Base-by-base conservation (phyloP, 2,329 filamentous ascomycete genomes). In the Colletotrichum graminicola region DNA sequence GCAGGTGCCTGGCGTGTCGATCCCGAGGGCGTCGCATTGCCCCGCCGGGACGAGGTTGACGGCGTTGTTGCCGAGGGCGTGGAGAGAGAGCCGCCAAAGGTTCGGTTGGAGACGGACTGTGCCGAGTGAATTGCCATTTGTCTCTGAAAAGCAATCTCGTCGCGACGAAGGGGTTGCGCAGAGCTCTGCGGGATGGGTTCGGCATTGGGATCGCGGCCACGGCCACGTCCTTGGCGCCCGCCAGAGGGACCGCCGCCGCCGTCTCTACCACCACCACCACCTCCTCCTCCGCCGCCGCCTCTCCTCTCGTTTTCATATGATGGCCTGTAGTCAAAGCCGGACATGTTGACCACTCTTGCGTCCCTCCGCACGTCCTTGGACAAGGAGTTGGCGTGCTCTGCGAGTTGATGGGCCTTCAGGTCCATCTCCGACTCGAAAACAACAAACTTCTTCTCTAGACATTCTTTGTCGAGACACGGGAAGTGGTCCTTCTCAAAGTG, bases 361-460 rank as follows among this genome's bases (percentile, higher is more conserved):
- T 98, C 95, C 76, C 94, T 88, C 67, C 94, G 87, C 2, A 92
- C 91, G 75, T 95, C 93, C 77, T 97, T 98, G 11, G 94, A 94
- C 32, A 97, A 80, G 0, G 91, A 89, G 75, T 91, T 90, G 0
- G 91, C 94, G 78, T 99, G 96, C 65, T 91, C 89, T 76, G 93
- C 92, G 12, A 99, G 83, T 79, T 97, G 94, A 82, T 99, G 96
- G 3, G 93, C 96, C 80, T 98, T 97, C 57, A 99, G 84, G 77
- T 99, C 96, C 86, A 99, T 91, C 77, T 98, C 94, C 0, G 94
- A 95, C 66, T 94, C 94, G 76, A 99, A 99, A 0, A 98, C 96
- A 39, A 98, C 93, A 79, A 98, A 98, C 79, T 98, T 98, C 88
- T 97, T 97, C 76, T 98, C 96, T 78, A 96, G 80, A 77, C 96